phyloP scores from a whole-genome alignment of 108 stramenopile species.

The Stephanodiscus triporus region DNA sequence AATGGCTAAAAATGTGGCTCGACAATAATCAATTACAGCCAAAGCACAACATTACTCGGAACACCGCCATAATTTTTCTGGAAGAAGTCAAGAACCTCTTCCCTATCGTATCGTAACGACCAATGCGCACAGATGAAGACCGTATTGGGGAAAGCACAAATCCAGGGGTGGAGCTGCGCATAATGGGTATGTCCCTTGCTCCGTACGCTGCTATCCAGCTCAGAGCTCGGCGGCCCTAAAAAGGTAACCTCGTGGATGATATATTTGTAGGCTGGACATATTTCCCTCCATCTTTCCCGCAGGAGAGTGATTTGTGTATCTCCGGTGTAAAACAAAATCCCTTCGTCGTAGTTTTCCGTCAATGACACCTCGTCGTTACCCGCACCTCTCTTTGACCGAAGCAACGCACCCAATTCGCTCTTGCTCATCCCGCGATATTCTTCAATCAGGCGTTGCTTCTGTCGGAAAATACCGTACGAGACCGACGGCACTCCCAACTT shows the following conservation, averaged over 20 bases:
- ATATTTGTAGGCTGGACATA: conserved; percentile 54
- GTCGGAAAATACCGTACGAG: conserved; percentile 57
- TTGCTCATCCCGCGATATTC: conserved; percentile 53
- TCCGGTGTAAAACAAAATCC: conserved; percentile 60
- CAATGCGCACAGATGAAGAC: conserved; percentile 68
- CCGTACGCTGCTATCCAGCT: conserved; percentile 38
- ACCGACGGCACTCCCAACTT: conserved; percentile 57
- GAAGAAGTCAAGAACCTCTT: conserved; percentile 55
- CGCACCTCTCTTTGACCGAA: conserved; percentile 24
- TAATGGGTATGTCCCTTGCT: conserved; percentile 66
- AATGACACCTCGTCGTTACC: conserved; percentile 31
- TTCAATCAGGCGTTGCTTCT: conserved; percentile 48
- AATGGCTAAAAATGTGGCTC: no score
- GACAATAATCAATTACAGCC: conserved; percentile 37
- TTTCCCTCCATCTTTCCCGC: conserved; percentile 48
- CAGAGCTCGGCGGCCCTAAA: conserved; percentile 49
- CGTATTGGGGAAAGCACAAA: conserved; percentile 57
- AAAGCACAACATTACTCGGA: conserved; percentile 62
- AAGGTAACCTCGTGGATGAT: conserved; percentile 66
- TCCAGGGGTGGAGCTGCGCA: conserved; percentile 65
- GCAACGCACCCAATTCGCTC: conserved; percentile 44
- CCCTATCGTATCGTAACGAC: conserved; percentile 47
- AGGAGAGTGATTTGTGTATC: conserved; percentile 62
- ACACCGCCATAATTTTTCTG: conserved; percentile 59
- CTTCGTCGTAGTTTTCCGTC: conserved; percentile 56